phyloP scores from a whole-genome alignment of 2,329 filamentous ascomycete genomes.

The Alternaria triticimaculans region DNA sequence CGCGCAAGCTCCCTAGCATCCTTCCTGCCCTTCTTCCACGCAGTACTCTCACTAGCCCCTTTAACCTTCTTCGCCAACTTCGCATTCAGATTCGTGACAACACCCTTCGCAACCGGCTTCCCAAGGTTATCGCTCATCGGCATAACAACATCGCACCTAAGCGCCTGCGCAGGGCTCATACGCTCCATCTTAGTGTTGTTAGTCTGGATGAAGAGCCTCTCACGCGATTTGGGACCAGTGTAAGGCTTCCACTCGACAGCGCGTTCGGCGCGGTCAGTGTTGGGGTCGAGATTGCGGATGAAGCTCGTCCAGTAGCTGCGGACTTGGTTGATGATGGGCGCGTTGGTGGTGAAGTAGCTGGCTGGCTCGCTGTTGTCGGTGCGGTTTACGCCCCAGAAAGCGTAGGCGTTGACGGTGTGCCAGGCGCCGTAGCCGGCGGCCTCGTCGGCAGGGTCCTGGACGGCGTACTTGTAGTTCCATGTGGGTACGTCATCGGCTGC shows the following conservation, averaged over 20 bases:
- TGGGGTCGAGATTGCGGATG: slow-evolving; percentile 70
- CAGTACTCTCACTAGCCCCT: slow-evolving; percentile 7
- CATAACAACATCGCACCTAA: slow-evolving; percentile 14
- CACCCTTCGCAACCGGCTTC: slow-evolving; percentile 9
- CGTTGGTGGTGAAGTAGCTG: slow-evolving; percentile 66
- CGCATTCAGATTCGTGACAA: slow-evolving; percentile 9
- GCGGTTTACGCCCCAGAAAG: slow-evolving; percentile 71
- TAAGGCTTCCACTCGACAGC: slow-evolving; percentile 62
- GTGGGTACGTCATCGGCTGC: slow-evolving; percentile 51
- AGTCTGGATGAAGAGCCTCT: slow-evolving; percentile 48
- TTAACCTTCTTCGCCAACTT: slow-evolving; percentile 11
- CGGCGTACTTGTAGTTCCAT: slow-evolving; percentile 75
- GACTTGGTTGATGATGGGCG: slow-evolving; percentile 63
- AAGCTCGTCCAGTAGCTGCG: slow-evolving; percentile 80
- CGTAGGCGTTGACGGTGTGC: slow-evolving; percentile 70
- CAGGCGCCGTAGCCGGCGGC: slow-evolving; percentile 66
- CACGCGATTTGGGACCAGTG: slow-evolving; percentile 27
- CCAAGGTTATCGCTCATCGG: slow-evolving; percentile 18
- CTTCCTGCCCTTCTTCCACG: neutral
- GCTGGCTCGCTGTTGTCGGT: slow-evolving; percentile 57
- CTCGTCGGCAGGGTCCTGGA: slow-evolving; percentile 64
- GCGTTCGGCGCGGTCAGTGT: slow-evolving; percentile 56
- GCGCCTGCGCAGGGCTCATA: slow-evolving; percentile 26
- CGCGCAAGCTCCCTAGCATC: neutral
- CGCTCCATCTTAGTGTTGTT: slow-evolving; percentile 51